A percentile compares a stretch with the other conserved stretches of the same genome.
Evolutionary conservation across 2,329 filamentous ascomycete species (phyloP).

Genomic region (Dendrostoma leiphaemia): DNA sequence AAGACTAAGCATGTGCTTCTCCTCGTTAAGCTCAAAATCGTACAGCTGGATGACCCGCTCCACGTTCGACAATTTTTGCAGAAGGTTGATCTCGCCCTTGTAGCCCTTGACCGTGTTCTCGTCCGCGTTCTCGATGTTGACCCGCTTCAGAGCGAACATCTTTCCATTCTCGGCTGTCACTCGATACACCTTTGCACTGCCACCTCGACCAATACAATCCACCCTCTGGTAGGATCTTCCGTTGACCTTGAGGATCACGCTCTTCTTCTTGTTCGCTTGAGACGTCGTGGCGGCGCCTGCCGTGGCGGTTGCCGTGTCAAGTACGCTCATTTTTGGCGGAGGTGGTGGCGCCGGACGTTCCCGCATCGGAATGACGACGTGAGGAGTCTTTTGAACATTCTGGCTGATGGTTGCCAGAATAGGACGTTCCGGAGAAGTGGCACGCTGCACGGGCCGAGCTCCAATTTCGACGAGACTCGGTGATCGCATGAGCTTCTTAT

Average conservation of each 20-base stretch:
- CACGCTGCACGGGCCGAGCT: conserved; percentile 30
- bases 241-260: conserved; percentile 84
- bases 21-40: conserved; percentile 91
- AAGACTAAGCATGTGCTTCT: conserved; percentile 84
- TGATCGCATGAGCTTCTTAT: conserved; percentile 52
- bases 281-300: conserved; percentile 76
- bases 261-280: conserved; percentile 67
- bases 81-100: conserved; percentile 91
- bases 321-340: conserved; percentile 92
- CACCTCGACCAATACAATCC: conserved; percentile 87
- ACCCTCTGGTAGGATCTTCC: conserved; percentile 87
- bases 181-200: conserved; percentile 90
- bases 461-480: conserved; percentile 41
- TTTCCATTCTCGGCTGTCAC: conserved; percentile 97
- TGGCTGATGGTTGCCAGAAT: conserved; percentile 52
- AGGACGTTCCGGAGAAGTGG: conserved; percentile 54
- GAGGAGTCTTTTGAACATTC: conserved; percentile 58
- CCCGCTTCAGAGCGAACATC: conserved; percentile 90
- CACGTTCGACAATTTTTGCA: conserved; percentile 77
- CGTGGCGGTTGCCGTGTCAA: conserved; percentile 85
- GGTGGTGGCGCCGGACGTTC: conserved; percentile 67
- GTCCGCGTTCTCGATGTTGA: conserved; percentile 87
- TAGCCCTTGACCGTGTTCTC: conserved; percentile 80
- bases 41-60: conserved; percentile 88
- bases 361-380: conserved; percentile 35